These are phyloP conservation scores for Colletotrichum filicis DNA, from an alignment of 2,329 filamentous ascomycete genomes.

Conservation along the genomic window DNA sequence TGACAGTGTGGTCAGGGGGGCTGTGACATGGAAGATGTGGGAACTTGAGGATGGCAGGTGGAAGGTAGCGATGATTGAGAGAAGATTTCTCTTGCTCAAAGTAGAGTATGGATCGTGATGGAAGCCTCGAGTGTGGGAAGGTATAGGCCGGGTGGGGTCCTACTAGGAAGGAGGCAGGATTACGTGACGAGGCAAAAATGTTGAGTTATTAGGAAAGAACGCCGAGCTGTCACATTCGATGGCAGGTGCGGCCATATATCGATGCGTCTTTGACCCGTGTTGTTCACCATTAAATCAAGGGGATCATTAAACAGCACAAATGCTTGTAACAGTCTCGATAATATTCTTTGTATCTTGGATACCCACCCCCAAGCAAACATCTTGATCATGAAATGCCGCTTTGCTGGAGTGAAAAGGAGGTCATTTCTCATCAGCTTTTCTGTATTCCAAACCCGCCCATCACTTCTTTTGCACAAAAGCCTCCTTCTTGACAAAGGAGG, in stretches of 20 bases:
- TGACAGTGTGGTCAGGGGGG: neutral
- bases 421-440: constrained; percentile 30
- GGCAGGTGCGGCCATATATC: no score
- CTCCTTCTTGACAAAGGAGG: neutral
- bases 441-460: neutral
- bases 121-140: no score
- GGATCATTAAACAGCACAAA: neutral
- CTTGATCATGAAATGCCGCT: neutral
- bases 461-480: neutral
- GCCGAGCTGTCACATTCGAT: neutral
- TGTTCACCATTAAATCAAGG: neutral
- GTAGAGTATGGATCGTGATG: neutral
- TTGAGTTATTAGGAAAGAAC: neutral
- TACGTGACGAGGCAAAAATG: neutral
- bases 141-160: no score
- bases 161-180: neutral
- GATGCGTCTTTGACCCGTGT: no score
- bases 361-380: neutral
- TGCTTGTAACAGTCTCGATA: neutral
- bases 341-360: neutral
- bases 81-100: fast-evolving
- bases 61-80: neutral
- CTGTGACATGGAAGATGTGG: neutral
- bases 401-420: neutral
- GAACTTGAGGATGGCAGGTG: neutral